These are phyloP conservation scores for Dioscorea zingiberensis DNA, from an alignment of 106 monocot species.

Conservation along the genomic window DNA sequence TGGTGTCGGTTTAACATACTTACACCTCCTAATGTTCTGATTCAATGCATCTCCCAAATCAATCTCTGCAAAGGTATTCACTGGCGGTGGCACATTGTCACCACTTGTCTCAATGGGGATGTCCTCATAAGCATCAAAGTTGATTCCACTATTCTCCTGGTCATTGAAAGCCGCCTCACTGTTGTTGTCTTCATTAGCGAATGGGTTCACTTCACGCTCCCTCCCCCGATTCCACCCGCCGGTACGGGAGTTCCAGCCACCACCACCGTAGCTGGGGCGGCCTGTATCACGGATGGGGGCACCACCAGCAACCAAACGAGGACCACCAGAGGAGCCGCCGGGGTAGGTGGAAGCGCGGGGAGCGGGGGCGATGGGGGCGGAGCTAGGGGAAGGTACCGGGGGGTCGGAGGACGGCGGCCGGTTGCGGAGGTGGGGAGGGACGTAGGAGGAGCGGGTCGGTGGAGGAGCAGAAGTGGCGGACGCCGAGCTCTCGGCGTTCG, in stretches of 20 bases:
- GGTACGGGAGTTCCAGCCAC: constrained; percentile 46
- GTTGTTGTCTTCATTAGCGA: constrained; percentile 25
- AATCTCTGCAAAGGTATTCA: constrained; percentile 82
- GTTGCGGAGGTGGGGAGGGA: constrained; percentile 45
- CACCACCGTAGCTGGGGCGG: constrained; percentile 12
- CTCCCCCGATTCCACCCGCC: constrained; percentile 57
- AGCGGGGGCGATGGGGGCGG: neutral
- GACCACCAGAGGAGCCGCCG: no score
- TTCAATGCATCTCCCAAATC: constrained; percentile 80
- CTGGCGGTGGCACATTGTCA: constrained; percentile 69
- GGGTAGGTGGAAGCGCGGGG: neutral
- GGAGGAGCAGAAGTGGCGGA: constrained; percentile 8
- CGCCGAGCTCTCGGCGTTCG: constrained; percentile 33
- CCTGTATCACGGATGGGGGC: constrained; percentile 9
- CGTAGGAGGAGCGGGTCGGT: constrained; percentile 21
- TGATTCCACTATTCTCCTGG: constrained; percentile 68
- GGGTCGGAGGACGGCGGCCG: constrained; percentile 5
- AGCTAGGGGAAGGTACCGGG: neutral
- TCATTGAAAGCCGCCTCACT: constrained; percentile 23
- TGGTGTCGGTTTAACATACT: constrained; percentile 89
- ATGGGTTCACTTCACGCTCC: constrained; percentile 46
- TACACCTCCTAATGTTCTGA: constrained; percentile 85
- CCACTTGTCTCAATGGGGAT: constrained; percentile 93
- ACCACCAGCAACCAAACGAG: neutral
- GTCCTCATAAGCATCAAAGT: constrained; percentile 95